Evolutionary conservation across 1,284 basidiomycete species (phyloP).

Genomic region (Heterobasidion occidentale): DNA sequence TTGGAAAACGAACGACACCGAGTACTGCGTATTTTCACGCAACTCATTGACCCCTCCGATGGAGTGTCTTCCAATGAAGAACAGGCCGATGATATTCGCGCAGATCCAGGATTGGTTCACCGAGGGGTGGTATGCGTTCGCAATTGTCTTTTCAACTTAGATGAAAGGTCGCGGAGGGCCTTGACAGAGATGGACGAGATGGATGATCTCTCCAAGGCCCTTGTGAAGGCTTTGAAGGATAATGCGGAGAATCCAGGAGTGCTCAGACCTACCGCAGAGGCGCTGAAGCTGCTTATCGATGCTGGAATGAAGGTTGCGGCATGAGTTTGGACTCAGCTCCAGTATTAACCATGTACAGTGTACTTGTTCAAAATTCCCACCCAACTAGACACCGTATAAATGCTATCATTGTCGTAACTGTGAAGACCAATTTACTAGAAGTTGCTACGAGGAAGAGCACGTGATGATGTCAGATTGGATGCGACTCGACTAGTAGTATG

Average conservation of each 20-base stretch:
- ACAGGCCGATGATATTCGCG: conserved; percentile 24
- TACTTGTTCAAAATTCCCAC: too few relatives aligned
- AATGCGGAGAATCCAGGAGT: conserved; percentile 26
- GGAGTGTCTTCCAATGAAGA: conserved; percentile 19
- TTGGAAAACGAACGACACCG: conserved; percentile 56
- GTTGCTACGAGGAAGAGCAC: too few relatives aligned
- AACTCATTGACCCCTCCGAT: conserved; percentile 52
- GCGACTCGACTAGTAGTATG: too few relatives aligned
- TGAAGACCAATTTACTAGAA: too few relatives aligned
- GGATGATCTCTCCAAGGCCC: conserved; percentile 39
- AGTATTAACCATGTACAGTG: too few relatives aligned
- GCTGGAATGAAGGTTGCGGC: conserved; percentile 12
- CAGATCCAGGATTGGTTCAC: conserved; percentile 54
- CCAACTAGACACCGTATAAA: too few relatives aligned
- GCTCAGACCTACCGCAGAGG: conserved; percentile 35
- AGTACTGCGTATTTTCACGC: conserved; percentile 52
- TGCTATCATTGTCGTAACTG: too few relatives aligned
- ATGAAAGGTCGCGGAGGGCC: conserved; percentile 26
- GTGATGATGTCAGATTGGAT: too few relatives aligned
- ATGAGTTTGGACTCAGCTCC: background rate
- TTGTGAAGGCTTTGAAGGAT: conserved; percentile 38
- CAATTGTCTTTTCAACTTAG: conserved; percentile 49
- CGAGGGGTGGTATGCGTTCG: conserved; percentile 66
- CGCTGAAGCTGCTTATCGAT: conserved; percentile 31
- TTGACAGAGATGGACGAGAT: conserved; percentile 42